Base-by-base conservation (phyloP, 2,329 filamentous ascomycete species). In the Sporothrix pallida region DNA sequence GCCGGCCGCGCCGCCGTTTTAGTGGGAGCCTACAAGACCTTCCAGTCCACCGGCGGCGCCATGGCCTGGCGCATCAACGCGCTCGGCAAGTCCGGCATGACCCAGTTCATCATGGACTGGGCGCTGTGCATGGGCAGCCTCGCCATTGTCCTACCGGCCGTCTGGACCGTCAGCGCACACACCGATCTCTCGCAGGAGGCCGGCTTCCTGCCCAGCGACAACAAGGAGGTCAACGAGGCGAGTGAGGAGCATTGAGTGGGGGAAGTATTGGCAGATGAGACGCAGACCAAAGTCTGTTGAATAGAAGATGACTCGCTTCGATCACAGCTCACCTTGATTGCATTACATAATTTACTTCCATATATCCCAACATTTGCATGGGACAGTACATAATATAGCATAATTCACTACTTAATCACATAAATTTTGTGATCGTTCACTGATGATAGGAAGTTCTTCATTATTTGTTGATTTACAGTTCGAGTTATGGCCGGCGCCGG, bases 41-140 rank as follows among this genome's bases (percentile, higher is more conserved):
- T 86, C 73, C 83, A 86, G 76, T 79, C 81, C 0, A 78, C 80
- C 0, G 84, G 84, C 3, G 83, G 82, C 20, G 84, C 84, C 5
- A 84, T 86, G 81, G 83, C 83, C 1, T 86, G 83, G 83, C 80
- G 83, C 9, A 78, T 85, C 44, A 83, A 84, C 73, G 83, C 83
- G 0, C 71, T 82, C 52, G 74, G 77, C 0, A 79, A 79, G 17
- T 78, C 80, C 13, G 76, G 80, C 4, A 84, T 83, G 80, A 80
- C 80, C 1, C 83, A 86, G 78, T 79, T 86, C 63, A 83, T 80
- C 2, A 84, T 85, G 81, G 80, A 84, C 73, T 86, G 84, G 84
- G 83, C 83, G 1, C 76, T 86, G 15, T 84, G 81, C 72, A 84
- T 85, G 71, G 84, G 82, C 1, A 80, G 83, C 0, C 76, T 86